These are phyloP conservation scores for Dentipellis sp. DNA, from an alignment of 768 basidiomycete species.

Conservation along the genomic window DNA sequence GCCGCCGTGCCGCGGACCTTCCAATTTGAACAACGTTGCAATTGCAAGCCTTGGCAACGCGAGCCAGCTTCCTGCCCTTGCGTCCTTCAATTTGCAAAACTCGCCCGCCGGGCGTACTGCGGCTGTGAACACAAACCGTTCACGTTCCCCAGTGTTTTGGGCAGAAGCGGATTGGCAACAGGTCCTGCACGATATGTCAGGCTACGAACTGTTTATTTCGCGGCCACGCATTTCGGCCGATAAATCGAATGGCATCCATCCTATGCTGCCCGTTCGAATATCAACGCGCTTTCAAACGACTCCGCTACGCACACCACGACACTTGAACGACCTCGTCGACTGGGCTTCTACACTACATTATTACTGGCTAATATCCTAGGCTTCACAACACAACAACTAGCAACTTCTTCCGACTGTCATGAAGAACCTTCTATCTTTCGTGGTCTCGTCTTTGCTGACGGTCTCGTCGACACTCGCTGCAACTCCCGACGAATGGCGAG, in stretches of 20 bases:
- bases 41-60: neutral
- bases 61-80: neutral
- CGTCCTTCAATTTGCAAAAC: neutral
- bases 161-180: no score
- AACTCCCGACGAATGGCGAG: neutral
- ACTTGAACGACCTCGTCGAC: no score
- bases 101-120: no score
- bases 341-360: neutral
- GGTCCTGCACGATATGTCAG: no score
- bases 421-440: neutral
- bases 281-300: neutral
- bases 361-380: neutral
- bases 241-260: neutral
- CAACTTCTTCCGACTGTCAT: neutral
- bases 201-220: no score
- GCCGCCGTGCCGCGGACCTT: neutral
- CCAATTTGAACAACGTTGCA: neutral
- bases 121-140: no score
- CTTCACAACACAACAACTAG: neutral
- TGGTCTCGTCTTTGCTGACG: neutral
- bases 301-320: neutral
- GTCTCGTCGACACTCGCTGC: neutral
- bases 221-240: no score
- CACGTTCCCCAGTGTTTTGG: no score
- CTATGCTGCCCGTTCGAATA: neutral